Evolutionary conservation across 2,329 filamentous ascomycete genomes (phyloP).

Genomic region (Fusarium veterinarium): DNA sequence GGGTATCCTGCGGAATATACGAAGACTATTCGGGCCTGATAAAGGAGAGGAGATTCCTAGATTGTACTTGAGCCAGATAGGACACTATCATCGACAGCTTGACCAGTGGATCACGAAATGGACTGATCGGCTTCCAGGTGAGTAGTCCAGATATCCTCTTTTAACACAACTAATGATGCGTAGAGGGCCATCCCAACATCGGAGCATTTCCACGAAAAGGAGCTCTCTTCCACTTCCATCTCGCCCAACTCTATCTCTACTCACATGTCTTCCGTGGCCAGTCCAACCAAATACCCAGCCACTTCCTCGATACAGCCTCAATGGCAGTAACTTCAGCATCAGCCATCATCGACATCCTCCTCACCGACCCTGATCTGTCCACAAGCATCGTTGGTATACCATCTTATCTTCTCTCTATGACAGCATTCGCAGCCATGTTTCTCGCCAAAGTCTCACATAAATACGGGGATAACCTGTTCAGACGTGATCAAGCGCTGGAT

Average conservation of each 20-base stretch:
- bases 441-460: constrained; percentile 60
- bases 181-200: constrained; percentile 50
- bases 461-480: constrained; percentile 54
- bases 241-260: constrained; percentile 56
- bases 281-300: constrained; percentile 47
- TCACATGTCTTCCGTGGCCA: constrained; percentile 56
- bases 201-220: constrained; percentile 55
- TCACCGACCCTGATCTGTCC: constrained; percentile 56
- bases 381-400: constrained; percentile 58
- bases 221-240: constrained; percentile 55
- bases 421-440: constrained; percentile 64
- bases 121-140: constrained; percentile 46
- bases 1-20: constrained; percentile 66
- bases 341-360: constrained; percentile 57
- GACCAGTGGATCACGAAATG: constrained; percentile 54
- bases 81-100: constrained; percentile 48
- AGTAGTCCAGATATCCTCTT: rapidly evolving
- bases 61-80: constrained; percentile 61
- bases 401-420: constrained; percentile 64
- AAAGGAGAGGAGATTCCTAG: constrained; percentile 62
- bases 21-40: constrained; percentile 67
- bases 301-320: constrained; percentile 49
- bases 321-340: constrained; percentile 54
- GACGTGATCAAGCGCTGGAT: constrained; percentile 51
- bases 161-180: not conserved